Evolutionary conservation across 163 green algal genomes (phyloP).

Genomic region (Volvox carteri): DNA sequence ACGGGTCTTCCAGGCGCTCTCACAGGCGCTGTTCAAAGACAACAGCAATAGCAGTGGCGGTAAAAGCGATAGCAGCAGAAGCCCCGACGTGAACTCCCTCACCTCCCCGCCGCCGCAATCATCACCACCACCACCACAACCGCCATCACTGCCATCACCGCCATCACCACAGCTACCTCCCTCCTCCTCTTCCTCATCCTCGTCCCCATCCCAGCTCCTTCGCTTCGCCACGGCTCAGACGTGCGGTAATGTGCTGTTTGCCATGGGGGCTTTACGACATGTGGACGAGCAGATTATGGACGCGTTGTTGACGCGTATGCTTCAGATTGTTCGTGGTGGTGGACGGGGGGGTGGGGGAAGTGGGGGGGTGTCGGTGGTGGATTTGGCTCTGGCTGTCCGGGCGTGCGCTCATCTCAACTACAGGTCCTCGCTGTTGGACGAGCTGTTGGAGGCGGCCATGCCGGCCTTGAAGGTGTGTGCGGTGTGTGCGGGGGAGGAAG

Average conservation of each 20-base stretch:
- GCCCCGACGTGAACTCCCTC: not conserved
- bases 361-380: not conserved
- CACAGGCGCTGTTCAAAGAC: not conserved
- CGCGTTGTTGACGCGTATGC: not conserved
- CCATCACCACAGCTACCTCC: no score
- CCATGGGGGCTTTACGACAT: conserved; percentile 18
- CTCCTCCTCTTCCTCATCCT: no score
- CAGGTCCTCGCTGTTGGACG: not conserved
- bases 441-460: not conserved
- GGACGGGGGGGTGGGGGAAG: not conserved
- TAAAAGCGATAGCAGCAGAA: no score
- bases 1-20: conserved; percentile 1
- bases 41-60: no score
- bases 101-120: not conserved
- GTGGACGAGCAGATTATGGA: conserved; percentile 34
- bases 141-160: not conserved
- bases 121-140: not conserved
- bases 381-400: conserved; percentile 14
- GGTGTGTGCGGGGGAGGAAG: not conserved
- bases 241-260: conserved; percentile 14
- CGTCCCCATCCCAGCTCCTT: not conserved
- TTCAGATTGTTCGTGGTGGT: no score
- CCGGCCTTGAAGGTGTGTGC: conserved; percentile 5
- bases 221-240: not conserved
- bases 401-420: conserved; percentile 29